Evolutionary conservation across 306 rosid species (phyloP).

Genomic region (Corylus americana): DNA sequence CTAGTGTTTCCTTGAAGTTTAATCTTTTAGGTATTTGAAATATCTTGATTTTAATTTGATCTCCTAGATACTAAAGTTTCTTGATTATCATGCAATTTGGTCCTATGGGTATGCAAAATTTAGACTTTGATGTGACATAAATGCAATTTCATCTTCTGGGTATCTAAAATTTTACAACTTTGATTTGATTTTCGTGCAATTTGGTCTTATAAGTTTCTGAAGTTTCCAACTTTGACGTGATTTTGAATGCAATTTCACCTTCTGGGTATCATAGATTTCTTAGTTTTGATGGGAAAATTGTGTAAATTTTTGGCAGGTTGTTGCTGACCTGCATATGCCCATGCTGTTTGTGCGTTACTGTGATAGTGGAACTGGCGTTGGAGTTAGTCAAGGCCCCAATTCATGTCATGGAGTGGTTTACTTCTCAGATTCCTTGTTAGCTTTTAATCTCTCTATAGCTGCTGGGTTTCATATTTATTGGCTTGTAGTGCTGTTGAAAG

Average conservation of each 20-base stretch:
- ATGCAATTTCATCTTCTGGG: constrained; percentile 7
- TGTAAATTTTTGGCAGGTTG: constrained; percentile 43
- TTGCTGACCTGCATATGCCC: constrained; percentile 81
- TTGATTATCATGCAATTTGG: not conserved
- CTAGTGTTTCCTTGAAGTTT: not conserved
- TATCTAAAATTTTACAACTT: not conserved
- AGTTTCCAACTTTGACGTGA: not conserved
- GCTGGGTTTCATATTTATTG: not conserved
- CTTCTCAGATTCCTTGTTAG: constrained; percentile 76
- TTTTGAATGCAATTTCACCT: not conserved
- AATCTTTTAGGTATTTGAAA: not conserved
- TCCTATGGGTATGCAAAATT: not conserved
- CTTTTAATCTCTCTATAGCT: not conserved
- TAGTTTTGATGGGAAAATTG: not conserved
- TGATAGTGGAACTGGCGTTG: constrained; percentile 82
- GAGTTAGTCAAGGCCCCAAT: constrained; percentile 76
- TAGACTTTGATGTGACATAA: not conserved
- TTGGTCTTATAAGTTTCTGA: constrained; percentile 5
- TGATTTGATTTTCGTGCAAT: not conserved
- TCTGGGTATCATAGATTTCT: constrained; percentile 15
- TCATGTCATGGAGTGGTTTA: constrained; percentile 91
- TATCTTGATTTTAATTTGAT: not conserved
- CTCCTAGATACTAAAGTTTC: not conserved
- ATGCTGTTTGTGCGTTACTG: constrained; percentile 76
- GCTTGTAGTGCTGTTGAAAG: not conserved